These are phyloP conservation scores for Aspergillus brunneoviolaceus DNA, from an alignment of 2,329 filamentous ascomycete genomes.

Conservation along the genomic window DNA sequence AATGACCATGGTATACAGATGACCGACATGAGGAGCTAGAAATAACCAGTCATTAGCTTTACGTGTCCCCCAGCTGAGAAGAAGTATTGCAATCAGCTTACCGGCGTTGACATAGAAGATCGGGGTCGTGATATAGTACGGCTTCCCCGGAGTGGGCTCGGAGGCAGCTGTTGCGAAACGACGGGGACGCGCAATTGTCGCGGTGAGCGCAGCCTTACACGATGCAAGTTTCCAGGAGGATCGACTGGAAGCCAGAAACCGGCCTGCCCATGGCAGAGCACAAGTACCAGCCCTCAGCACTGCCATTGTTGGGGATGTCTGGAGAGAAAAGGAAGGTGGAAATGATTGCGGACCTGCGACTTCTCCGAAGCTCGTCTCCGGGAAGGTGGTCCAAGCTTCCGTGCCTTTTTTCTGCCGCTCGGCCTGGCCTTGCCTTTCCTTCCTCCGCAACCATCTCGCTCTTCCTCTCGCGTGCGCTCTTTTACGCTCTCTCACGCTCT, in stretches of 20 bases:
- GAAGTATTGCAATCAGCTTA: constrained; percentile 32
- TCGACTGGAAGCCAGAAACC: constrained; percentile 22
- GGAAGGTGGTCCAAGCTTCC: constrained; percentile 38
- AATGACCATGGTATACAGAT: constrained; percentile 90
- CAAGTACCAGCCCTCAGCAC: constrained; percentile 30
- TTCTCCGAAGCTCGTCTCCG: constrained; percentile 31
- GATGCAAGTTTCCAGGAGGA: constrained; percentile 33
- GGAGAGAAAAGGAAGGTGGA: constrained; percentile 9
- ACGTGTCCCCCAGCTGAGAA: neutral
- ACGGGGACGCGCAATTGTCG: constrained; percentile 23
- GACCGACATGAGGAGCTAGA: constrained; percentile 85
- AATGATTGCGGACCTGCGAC: constrained; percentile 20
- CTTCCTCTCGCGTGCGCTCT: neutral
- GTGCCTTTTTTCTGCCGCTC: constrained; percentile 23
- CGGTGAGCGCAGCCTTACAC: constrained; percentile 25
- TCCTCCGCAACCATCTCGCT: constrained; percentile 3
- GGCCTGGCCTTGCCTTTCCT: constrained; percentile 12
- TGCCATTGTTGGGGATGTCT: constrained; percentile 25
- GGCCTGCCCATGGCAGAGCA: constrained; percentile 32
- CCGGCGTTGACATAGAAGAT: constrained; percentile 99
- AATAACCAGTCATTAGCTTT: neutral
- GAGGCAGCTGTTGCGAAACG: constrained; percentile 31
- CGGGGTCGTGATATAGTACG: constrained; percentile 92
- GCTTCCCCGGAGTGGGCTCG: constrained; percentile 56
- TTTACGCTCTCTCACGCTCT: neutral